phyloP scores from a whole-genome alignment of 2,329 filamentous ascomycete genomes.

The Keithomyces neogunnii region DNA sequence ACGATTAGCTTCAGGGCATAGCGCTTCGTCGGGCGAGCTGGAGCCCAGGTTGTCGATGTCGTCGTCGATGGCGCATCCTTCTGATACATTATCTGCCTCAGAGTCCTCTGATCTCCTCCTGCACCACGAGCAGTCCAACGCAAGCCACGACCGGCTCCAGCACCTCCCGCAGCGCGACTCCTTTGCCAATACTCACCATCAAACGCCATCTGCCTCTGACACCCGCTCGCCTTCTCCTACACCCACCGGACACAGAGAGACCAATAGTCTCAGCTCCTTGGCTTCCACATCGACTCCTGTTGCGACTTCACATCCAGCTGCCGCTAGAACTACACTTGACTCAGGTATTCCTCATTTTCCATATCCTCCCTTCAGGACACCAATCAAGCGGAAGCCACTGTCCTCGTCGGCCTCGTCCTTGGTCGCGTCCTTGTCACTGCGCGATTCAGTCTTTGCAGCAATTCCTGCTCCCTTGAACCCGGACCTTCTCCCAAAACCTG shows the following conservation, averaged over 20 bases:
- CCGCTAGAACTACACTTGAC: conserved; percentile 2
- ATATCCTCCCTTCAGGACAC: conserved; percentile 13
- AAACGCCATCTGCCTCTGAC: conserved; percentile 2
- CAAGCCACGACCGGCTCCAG: conserved; percentile 3
- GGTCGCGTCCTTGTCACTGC: conserved; percentile 26
- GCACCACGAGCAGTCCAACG: background rate
- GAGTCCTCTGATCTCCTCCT: conserved; percentile 18
- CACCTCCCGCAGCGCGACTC: conserved; percentile 18
- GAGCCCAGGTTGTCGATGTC: conserved; percentile 3
- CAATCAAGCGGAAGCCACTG: conserved; percentile 53
- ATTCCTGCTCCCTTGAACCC: conserved; percentile 20
- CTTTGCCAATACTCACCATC: background rate
- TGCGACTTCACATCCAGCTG: conserved; percentile 12
- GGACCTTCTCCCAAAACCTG: conserved; percentile 35
- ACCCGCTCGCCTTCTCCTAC: conserved; percentile 6
- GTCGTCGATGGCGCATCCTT: conserved; percentile 12
- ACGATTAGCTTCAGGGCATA: conserved; percentile 10
- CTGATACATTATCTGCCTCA: conserved; percentile 32
- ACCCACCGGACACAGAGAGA: conserved; percentile 3
- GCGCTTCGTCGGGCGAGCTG: background rate
- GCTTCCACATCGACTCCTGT: conserved; percentile 2
- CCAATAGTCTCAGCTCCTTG: conserved; percentile 6
- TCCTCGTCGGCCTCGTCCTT: conserved; percentile 45
- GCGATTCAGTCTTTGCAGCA: conserved; percentile 5
- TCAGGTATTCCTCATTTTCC: conserved; percentile 11